These are phyloP conservation scores for Annulohypoxylon maeteangense DNA, from an alignment of 495 filamentous ascomycete species.

Conservation along the genomic window DNA sequence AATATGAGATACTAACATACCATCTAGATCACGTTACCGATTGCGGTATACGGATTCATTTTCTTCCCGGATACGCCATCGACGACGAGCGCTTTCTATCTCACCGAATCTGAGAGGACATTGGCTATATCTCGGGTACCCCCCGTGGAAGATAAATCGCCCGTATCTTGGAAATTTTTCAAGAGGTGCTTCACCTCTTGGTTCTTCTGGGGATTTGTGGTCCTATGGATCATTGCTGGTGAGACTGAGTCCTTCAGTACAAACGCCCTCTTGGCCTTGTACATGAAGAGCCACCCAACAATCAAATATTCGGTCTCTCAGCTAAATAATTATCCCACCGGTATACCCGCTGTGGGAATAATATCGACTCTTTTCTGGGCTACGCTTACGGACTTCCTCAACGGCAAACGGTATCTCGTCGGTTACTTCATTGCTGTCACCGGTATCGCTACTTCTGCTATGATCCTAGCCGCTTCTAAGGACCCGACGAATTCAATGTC, in stretches of 20 bases:
- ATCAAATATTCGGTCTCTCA: conserved; percentile 56
- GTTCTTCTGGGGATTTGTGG: conserved; percentile 63
- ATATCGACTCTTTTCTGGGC: conserved; percentile 65
- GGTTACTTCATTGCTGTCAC: conserved; percentile 65
- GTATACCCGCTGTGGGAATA: conserved; percentile 61
- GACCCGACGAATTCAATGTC: conserved; percentile 48
- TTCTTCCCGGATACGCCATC: conserved; percentile 70
- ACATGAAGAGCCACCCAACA: conserved; percentile 53
- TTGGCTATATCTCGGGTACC: conserved; percentile 58
- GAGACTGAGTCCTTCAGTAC: conserved; percentile 63
- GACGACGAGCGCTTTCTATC: conserved; percentile 64
- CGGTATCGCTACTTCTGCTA: conserved; percentile 57
- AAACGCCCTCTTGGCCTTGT: conserved; percentile 59
- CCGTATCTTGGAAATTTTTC: conserved; percentile 52
- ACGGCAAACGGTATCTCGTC: conserved; percentile 61
- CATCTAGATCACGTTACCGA: conserved; percentile 63
- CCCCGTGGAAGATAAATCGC: conserved; percentile 46
- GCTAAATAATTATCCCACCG: conserved; percentile 61
- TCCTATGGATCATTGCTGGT: conserved; percentile 61
- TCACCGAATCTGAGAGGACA: conserved; percentile 55
- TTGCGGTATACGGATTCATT: conserved; percentile 67
- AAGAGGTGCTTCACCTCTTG: conserved; percentile 55
- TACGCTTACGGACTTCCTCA: conserved; percentile 62
- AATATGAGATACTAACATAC: conserved; percentile 4
- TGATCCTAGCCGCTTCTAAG: conserved; percentile 59